phyloP scores from a whole-genome alignment of 164 flowering plant species.

The Magnolia changhungtana region DNA sequence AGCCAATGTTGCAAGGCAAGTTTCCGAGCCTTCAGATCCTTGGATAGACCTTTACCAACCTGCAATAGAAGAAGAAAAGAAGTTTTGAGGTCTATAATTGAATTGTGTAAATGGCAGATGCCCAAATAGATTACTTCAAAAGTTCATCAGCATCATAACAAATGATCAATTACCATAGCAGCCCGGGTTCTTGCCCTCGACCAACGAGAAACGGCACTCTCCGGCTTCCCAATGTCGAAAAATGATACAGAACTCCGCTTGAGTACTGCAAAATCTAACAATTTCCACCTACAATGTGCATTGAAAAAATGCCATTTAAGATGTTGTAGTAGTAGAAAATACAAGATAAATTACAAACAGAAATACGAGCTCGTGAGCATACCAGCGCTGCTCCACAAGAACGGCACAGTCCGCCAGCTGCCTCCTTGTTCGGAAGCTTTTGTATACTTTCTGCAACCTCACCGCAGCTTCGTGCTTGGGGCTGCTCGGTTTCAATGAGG shows the following conservation, averaged over 20 bases:
- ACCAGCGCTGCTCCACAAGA: slow-evolving; percentile 85
- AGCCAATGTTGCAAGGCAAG: slow-evolving; percentile 98
- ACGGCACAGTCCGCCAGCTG: slow-evolving; percentile 96
- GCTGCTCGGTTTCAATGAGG: slow-evolving; percentile 25
- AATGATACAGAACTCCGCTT: slow-evolving; percentile 82
- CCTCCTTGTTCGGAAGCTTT: slow-evolving; percentile 86
- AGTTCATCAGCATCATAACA: background rate
- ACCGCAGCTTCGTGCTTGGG: slow-evolving; percentile 78
- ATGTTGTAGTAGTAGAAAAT: background rate
- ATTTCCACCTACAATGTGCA: slow-evolving; percentile 29
- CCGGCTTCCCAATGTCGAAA: slow-evolving; percentile 71
- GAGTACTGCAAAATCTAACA: slow-evolving; percentile 83
- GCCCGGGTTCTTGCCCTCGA: slow-evolving; percentile 84
- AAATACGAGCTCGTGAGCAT: slow-evolving; percentile 8
- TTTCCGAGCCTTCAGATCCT: slow-evolving; percentile 81
- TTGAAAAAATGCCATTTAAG: background rate
- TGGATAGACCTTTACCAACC: slow-evolving; percentile 95
- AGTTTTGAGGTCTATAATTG: background rate
- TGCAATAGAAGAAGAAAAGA: slow-evolving; percentile 20
- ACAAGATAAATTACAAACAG: background rate
- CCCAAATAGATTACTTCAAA: background rate
- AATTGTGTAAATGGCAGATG: background rate
- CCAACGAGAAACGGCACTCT: slow-evolving; percentile 83
- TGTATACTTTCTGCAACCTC: slow-evolving; percentile 90
- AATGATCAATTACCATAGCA: slow-evolving; percentile 57